Evolutionary conservation across 306 rosid species (phyloP).

Genomic region (Pterocarpus macrocarpus): DNA sequence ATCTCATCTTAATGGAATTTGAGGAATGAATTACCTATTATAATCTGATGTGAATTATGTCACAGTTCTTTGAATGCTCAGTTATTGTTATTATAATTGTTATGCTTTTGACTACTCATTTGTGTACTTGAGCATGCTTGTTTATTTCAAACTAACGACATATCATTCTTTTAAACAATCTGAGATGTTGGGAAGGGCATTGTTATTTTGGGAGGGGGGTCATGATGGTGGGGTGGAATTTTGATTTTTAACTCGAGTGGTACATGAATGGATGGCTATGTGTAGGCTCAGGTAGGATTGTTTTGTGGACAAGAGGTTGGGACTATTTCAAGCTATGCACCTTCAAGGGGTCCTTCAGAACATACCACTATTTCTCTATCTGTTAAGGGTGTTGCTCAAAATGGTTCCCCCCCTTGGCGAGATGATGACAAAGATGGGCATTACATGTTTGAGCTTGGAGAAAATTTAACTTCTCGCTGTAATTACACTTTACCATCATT

Average conservation of each 20-base stretch:
- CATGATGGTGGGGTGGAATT: slow-evolving; percentile 25
- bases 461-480: slow-evolving; percentile 99
- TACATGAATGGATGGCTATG: slow-evolving; percentile 90
- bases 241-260: slow-evolving; percentile 56
- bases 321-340: slow-evolving; percentile 83
- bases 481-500: slow-evolving; percentile 79
- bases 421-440: slow-evolving; percentile 99
- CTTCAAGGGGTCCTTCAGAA: slow-evolving; percentile 77
- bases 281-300: slow-evolving; percentile 99
- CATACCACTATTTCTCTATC: slow-evolving; percentile 69
- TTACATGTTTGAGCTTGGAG: slow-evolving; percentile 98
- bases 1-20: not conserved
- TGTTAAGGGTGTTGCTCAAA: slow-evolving; percentile 85
- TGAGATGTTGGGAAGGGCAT: slow-evolving; percentile 38
- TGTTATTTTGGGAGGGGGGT: slow-evolving; percentile 1
- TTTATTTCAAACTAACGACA: not conserved
- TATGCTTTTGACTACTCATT: not conserved
- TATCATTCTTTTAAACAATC: not conserved
- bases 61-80: not conserved
- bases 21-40: not conserved
- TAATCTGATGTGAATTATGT: not conserved
- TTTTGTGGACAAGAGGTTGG: slow-evolving; percentile 97
- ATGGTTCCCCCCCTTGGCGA: slow-evolving; percentile 97
- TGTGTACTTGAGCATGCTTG: not conserved
- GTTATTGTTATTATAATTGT: not conserved